Evolutionary conservation across 768 basidiomycete species (phyloP), one percentile per base, ranked within the genome.

Genomic region (Gymnopilus junonius): DNA sequence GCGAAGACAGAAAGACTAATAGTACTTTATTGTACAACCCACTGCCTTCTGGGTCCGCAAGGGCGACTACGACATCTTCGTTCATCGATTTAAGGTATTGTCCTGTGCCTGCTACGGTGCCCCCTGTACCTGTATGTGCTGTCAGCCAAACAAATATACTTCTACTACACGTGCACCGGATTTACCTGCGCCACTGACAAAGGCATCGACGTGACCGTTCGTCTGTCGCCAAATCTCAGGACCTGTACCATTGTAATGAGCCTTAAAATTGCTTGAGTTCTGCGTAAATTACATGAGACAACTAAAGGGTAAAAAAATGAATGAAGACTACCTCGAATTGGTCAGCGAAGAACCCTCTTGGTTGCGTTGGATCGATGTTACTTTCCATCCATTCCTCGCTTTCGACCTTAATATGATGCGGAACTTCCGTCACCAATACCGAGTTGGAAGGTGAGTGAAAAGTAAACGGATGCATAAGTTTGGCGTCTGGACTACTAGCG

Each of bases 201-300:
- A 98, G 6, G 90, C 94, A 70, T 92, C 84, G 0, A 97, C 64
- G 27, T 78, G 77, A 11, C 95, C 95, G 69, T 89, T 90, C 7
- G 93, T 94, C 73, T 99, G 97, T 43, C 89, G 82, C 91, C 95
- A 95, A 34, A 99, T 93, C 79, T 99, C 97, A 0, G 95, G 95
- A 0, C 94, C 97, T 0, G 97, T 98, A 6, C 93, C 93, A 34
- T 86, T 76, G 65, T 85, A 94, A 73, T 99, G 97, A 0, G 97
- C 95, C 58, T 90, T 83, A 73, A 88, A 94, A 70, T 99, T 99
- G 70, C 92, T 93, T 69, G 81, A 85, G 74, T 96, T 99, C 91
- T 94, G 58, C 37, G 45, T 21, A 35, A 59, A 39, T 11, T n/a
- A 11, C 20, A 7, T 14, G 12, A 50, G 20, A 17, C 14, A 27